These are phyloP conservation scores for Friedmanniomyces endolithicus DNA, from an alignment of 495 filamentous ascomycete species.

Conservation along the genomic window DNA sequence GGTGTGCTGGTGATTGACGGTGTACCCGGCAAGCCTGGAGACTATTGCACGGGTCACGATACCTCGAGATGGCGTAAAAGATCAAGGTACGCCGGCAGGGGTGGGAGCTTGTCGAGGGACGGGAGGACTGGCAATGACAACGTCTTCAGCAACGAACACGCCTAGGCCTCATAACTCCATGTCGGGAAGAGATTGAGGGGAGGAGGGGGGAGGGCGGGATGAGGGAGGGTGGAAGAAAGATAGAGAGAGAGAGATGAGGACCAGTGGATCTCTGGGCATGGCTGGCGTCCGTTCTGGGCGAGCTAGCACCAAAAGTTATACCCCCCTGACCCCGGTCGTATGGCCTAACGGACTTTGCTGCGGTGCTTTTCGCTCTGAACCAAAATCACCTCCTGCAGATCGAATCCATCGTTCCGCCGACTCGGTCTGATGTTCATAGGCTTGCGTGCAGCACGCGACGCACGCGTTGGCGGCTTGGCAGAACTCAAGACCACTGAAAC, in stretches of 20 bases:
- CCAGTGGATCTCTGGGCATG: constrained; percentile 1
- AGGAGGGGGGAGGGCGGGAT: constrained; percentile 1
- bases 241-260: constrained; percentile 8
- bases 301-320: not conserved
- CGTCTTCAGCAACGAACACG: constrained; percentile 12
- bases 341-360: not conserved
- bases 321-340: not conserved
- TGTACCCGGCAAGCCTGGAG: constrained; percentile 2
- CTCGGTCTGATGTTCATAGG: not conserved
- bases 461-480: too few species aligned
- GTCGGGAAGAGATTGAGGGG: constrained; percentile 6
- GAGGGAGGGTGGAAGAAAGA: constrained; percentile 8
- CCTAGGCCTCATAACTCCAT: constrained; percentile 19
- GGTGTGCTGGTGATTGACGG: not conserved
- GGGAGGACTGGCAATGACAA: constrained; percentile 11
- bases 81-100: not conserved
- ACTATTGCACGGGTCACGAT: constrained; percentile 11
- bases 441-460: not conserved
- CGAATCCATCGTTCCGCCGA: not conserved
- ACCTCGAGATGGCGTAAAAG: constrained; percentile 1
- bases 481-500: too few species aligned
- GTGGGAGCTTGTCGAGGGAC: constrained; percentile 7
- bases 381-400: not conserved
- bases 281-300: constrained; percentile 2
- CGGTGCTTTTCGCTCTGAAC: not conserved